Evolutionary conservation across 2,329 filamentous ascomycete genomes (phyloP), one percentile per base, ranked within the genome.

Genomic region (Teratosphaeria nubilosa): DNA sequence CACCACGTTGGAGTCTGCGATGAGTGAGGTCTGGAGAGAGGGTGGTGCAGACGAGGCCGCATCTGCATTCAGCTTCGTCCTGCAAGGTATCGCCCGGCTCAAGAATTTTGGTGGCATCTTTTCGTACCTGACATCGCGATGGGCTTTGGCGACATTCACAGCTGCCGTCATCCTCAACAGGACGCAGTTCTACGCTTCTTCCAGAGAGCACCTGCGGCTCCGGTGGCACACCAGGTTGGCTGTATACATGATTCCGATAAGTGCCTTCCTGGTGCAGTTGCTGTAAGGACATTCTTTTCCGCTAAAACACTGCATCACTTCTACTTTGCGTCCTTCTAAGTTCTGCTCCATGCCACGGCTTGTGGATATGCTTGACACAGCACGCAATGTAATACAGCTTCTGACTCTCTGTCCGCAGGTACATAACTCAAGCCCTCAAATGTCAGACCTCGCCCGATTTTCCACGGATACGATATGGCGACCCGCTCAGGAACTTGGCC

Each of bases 111-210:
- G 90, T 51, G 91, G 89, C 61, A 84, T 97, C 59, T 91, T 97
- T 73, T 88, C 85, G 66, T 99, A 97, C 73, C 80, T 91, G 51
- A 95, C 89, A 1, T 95, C 90, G 73, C 88, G 88, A 73, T 97
- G 94, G 94, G 91, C 92, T 0, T 77, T 97, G 59, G 86, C 86
- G 56, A 96, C 91, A 66, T 86, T 97, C 66, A 83, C 86, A 41
- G 88, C 92, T 79, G 90, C 90, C 24, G 83, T 97, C 59, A 76
- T 96, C 59, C 78, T 97, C 25, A 97, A 97, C 71, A 85, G 94
- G 58, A 95, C 94, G 6, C 86, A 91, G 59, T 94, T 97, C 65
- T 97, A 96, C 73, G 92, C 91, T 50, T 92, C 91, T 0, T 92
- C 90, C 14, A 82, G 94, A 61, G 83, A 91, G 56, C 85, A 88